phyloP scores from a whole-genome alignment of 2,329 filamentous ascomycete species.

The Domatiomyces globalis region DNA sequence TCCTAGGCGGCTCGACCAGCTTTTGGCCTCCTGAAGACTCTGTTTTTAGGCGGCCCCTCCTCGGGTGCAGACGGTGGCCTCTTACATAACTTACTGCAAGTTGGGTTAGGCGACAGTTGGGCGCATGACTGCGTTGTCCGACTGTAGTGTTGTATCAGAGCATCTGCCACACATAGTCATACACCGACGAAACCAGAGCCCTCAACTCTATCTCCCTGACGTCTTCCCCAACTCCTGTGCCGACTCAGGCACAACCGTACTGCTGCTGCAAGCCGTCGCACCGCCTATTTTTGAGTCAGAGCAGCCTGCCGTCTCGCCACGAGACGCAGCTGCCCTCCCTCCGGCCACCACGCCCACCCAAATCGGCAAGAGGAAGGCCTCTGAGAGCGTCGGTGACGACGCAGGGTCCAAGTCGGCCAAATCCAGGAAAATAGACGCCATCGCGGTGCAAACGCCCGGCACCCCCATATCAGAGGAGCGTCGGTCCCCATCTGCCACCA shows the following conservation, averaged over 20 bases:
- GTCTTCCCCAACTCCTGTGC: not conserved
- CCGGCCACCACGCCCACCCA: constrained; percentile 38
- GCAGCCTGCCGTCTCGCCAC: constrained; percentile 15
- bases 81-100: not conserved
- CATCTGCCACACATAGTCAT: not conserved
- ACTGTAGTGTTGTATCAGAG: not conserved
- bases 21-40: not conserved
- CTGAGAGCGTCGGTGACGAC: constrained; percentile 27
- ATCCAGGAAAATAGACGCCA: constrained; percentile 22
- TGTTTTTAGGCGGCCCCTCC: not conserved
- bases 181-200: not conserved
- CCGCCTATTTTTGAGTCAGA: not conserved
- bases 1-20: not conserved
- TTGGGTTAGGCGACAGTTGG: not conserved
- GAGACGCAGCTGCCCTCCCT: constrained; percentile 15
- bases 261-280: not conserved
- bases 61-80: not conserved
- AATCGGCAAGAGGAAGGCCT: constrained; percentile 40
- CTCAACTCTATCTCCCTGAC: not conserved
- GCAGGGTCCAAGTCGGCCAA: constrained; percentile 20
- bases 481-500: constrained; percentile 36
- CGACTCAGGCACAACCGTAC: not conserved
- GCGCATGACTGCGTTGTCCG: not conserved
- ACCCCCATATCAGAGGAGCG: constrained; percentile 37
- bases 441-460: constrained; percentile 21